Evolutionary conservation across 2,329 filamentous ascomycete species (phyloP).

Genomic region (Curvularia spicifera): DNA sequence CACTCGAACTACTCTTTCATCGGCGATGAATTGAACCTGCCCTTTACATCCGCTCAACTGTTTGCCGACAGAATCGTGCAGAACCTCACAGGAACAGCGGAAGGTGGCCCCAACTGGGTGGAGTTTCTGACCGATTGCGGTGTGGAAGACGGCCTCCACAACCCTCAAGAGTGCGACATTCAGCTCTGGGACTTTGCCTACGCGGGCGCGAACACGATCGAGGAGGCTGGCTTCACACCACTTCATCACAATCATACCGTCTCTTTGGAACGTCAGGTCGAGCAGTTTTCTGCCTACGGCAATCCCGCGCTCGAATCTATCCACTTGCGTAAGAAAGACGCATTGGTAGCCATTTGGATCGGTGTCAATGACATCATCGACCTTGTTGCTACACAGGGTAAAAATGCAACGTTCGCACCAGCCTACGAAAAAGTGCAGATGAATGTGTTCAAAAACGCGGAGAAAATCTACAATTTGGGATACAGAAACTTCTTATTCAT

Average conservation of each 20-base stretch:
- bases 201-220: slow-evolving; percentile 59
- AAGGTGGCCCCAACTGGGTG: slow-evolving; percentile 63
- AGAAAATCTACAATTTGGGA: slow-evolving; percentile 52
- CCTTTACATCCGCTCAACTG: slow-evolving; percentile 54
- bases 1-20: slow-evolving; percentile 62
- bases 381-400: slow-evolving; percentile 47
- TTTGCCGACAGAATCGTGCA: slow-evolving; percentile 60
- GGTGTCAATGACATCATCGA: slow-evolving; percentile 65
- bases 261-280: slow-evolving; percentile 58
- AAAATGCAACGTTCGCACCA: slow-evolving; percentile 52
- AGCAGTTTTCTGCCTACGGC: slow-evolving; percentile 57
- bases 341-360: slow-evolving; percentile 62
- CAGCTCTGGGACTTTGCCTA: slow-evolving; percentile 66
- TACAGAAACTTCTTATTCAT: slow-evolving; percentile 58
- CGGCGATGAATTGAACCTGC: slow-evolving; percentile 58
- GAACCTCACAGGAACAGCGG: slow-evolving; percentile 55
- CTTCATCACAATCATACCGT: slow-evolving; percentile 61
- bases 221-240: slow-evolving; percentile 48
- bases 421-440: slow-evolving; percentile 55
- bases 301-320: slow-evolving; percentile 49
- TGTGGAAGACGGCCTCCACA: slow-evolving; percentile 52
- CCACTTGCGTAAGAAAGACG: slow-evolving; percentile 43
- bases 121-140: slow-evolving; percentile 61
- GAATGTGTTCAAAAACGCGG: slow-evolving; percentile 52
- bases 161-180: slow-evolving; percentile 53